These are phyloP conservation scores for Colletotrichum agaves DNA, from an alignment of 2,329 filamentous ascomycete species.

Conservation along the genomic window DNA sequence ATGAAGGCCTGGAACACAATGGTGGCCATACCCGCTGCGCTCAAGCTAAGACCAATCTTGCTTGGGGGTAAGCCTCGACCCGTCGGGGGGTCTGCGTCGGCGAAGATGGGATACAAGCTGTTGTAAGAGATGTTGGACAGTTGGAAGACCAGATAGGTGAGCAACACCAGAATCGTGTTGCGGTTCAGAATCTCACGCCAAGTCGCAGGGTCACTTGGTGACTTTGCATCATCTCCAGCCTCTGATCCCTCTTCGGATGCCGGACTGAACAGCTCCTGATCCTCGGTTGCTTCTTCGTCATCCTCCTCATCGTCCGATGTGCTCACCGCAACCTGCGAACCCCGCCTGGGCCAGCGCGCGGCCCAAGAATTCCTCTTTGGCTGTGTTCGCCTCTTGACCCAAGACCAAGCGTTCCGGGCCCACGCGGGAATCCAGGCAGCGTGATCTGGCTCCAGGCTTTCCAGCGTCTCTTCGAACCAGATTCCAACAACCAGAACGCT, in stretches of 20 bases:
- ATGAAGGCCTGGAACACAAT: constrained; percentile 91
- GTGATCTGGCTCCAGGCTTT: constrained; percentile 53
- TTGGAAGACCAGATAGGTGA: constrained; percentile 93
- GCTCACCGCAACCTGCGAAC: constrained; percentile 35
- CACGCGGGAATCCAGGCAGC: constrained; percentile 47
- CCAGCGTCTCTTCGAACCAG: constrained; percentile 88
- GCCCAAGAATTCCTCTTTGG: constrained; percentile 50
- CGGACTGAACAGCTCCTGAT: constrained; percentile 41
- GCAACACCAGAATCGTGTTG: constrained; percentile 83
- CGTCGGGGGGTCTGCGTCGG: constrained; percentile 76
- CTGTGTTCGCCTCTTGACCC: constrained; percentile 41
- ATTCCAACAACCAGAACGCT: constrained; percentile 80
- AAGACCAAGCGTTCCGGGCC: constrained; percentile 46
- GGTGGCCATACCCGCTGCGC: constrained; percentile 84
- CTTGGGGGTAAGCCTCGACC: constrained; percentile 80
- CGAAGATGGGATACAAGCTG: constrained; percentile 94
- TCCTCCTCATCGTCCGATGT: constrained; percentile 43
- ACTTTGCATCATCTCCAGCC: constrained; percentile 59
- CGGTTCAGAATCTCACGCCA: constrained; percentile 75
- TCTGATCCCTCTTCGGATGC: constrained; percentile 56
- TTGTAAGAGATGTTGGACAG: constrained; percentile 96
- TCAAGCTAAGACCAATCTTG: constrained; percentile 87
- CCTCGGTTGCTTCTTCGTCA: constrained; percentile 34
- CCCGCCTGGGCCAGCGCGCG: constrained; percentile 50
- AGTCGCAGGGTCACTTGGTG: constrained; percentile 61